Evolutionary conservation across 805 yeast genomes (phyloP).

Genomic region (Wickerhamomyces strasburgensis): DNA sequence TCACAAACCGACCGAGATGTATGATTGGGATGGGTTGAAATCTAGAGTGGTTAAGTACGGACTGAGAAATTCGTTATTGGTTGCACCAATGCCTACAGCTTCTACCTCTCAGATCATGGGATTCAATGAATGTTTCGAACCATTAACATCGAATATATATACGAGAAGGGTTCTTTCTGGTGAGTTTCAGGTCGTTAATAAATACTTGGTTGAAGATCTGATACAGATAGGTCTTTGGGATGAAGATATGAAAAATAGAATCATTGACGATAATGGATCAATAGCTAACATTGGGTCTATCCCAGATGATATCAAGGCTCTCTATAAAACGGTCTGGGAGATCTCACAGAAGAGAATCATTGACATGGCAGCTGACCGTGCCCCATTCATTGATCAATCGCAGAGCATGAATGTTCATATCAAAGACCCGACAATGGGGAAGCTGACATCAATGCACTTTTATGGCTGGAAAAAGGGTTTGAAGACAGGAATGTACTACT

Average conservation of each 20-base stretch:
- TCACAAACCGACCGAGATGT: constrained; percentile 65
- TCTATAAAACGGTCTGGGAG: constrained; percentile 82
- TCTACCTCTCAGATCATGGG: constrained; percentile 96
- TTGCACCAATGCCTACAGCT: constrained; percentile 98
- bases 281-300: constrained; percentile 69
- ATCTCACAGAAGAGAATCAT: constrained; percentile 78
- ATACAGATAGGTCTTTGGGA: constrained; percentile 82
- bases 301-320: constrained; percentile 68
- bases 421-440: constrained; percentile 90
- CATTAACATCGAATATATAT: constrained; percentile 91
- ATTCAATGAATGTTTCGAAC: constrained; percentile 93
- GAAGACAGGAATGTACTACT: constrained; percentile 97
- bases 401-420: constrained; percentile 89
- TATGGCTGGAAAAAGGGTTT: constrained; percentile 98
- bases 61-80: constrained; percentile 78
- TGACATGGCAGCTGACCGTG: constrained; percentile 78
- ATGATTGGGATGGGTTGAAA: constrained; percentile 82
- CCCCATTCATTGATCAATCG: constrained; percentile 88
- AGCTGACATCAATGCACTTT: constrained; percentile 96
- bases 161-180: constrained; percentile 89
- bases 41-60: constrained; percentile 58
- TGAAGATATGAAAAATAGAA: constrained; percentile 68
- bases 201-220: constrained; percentile 76
- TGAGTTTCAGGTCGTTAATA: constrained; percentile 90
- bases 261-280: constrained; percentile 78